A percentile compares a stretch with the other conserved stretches of the same genome.
These are phyloP conservation scores for Begonia loranthoides DNA, from an alignment of 306 rosid species.

Conservation along the genomic window DNA sequence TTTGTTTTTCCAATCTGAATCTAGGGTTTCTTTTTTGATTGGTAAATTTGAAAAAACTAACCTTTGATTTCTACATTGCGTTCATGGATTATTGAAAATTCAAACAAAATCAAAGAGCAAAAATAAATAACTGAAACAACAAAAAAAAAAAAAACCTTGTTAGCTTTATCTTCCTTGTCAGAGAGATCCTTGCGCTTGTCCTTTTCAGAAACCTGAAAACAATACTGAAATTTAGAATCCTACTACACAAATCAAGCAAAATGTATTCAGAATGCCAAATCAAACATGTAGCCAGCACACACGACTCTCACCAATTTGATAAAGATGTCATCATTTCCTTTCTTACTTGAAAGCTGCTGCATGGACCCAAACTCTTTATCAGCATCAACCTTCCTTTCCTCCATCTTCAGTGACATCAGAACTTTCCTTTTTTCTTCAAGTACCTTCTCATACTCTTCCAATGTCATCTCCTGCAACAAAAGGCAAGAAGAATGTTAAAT, in stretches of 20 bases:
- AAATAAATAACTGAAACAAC: too few relatives aligned
- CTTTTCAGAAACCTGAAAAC: conserved; percentile 69
- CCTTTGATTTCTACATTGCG: too few relatives aligned
- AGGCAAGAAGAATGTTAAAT: background rate
- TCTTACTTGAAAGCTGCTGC: conserved; percentile 77
- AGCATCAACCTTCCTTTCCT: conserved; percentile 63
- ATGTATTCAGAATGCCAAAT: background rate
- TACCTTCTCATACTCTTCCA: conserved; percentile 80
- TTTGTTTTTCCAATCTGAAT: too few relatives aligned
- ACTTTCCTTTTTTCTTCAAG: conserved; percentile 83
- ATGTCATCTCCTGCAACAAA: conserved; percentile 73
- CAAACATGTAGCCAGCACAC: too few relatives aligned
- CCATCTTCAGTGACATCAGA: conserved; percentile 46
- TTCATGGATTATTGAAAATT: too few relatives aligned
- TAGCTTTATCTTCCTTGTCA: conserved; percentile 81
- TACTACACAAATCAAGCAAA: background rate
- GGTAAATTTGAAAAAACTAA: too few relatives aligned
- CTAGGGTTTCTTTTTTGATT: too few relatives aligned
- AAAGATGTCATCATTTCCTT: conserved; percentile 61
- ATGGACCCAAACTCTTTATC: conserved; percentile 57
- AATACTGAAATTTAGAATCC: background rate
- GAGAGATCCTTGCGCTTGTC: conserved; percentile 73
- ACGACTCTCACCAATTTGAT: conserved; percentile 47
- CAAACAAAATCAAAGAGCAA: too few relatives aligned
- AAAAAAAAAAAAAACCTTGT: conserved; percentile 42